Conservation (phyloP, 768 basidiomycete species). For the Leccinum subgranulosum region DNA sequence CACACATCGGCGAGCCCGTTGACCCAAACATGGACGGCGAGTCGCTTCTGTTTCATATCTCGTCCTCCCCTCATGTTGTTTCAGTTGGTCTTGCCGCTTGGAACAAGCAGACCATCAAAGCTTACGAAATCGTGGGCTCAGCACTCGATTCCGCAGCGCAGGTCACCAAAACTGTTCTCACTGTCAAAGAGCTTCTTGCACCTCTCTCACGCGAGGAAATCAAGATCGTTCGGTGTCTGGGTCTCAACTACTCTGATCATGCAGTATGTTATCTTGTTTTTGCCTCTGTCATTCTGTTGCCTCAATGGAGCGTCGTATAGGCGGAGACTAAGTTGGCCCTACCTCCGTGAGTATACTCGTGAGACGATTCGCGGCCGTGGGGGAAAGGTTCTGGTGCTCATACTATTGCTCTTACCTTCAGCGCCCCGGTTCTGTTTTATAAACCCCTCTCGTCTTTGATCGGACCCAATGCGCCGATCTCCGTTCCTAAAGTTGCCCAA, state of each 20-base stretch:
- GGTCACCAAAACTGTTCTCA: constrained; percentile 60
- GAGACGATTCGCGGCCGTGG: neutral
- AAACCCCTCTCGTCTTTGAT: constrained; percentile 72
- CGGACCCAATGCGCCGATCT: constrained; percentile 63
- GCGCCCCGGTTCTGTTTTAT: constrained; percentile 75
- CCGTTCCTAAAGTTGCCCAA: constrained; percentile 65
- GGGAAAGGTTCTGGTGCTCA: neutral
- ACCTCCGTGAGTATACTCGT: constrained; percentile 50
- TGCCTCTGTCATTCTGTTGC: neutral
- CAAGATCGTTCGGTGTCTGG: constrained; percentile 70
- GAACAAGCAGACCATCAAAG: constrained; percentile 55
- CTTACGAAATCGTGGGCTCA: constrained; percentile 69
- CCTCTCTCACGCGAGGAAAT: constrained; percentile 68
- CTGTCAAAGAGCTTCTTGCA: constrained; percentile 66
- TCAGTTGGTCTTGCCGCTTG: constrained; percentile 60
- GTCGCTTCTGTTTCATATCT: neutral
- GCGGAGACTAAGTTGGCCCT: constrained; percentile 62
- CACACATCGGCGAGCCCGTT: constrained; percentile 78
- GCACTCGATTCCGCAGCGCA: constrained; percentile 64
- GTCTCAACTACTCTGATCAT: constrained; percentile 83
- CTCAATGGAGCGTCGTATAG: constrained; percentile 30
- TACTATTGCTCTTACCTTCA: constrained; percentile 17
- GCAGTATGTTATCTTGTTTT: constrained; percentile 44
- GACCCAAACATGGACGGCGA: constrained; percentile 63
- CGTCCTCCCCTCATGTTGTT: neutral